A percentile compares a stretch with the other conserved stretches of the same genome.
phyloP scores from a whole-genome alignment of 2,329 filamentous ascomycete species.

The Epichloe coenophiala region DNA sequence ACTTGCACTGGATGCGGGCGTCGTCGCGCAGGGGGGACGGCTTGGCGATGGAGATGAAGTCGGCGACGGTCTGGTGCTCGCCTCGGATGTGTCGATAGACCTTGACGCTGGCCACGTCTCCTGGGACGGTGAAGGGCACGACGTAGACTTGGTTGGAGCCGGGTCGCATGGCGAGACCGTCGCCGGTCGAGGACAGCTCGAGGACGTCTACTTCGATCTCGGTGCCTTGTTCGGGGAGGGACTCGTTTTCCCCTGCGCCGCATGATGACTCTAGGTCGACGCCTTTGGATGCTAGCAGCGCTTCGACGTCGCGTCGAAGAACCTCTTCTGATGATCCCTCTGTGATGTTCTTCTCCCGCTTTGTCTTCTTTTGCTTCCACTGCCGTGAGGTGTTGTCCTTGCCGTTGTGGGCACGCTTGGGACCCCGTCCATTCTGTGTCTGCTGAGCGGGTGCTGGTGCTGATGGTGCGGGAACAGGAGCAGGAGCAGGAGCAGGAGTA shows the following conservation, averaged over 20 bases:
- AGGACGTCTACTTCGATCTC: constrained; percentile 74
- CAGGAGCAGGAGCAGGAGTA: background rate
- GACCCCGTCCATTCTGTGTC: background rate
- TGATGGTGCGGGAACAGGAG: background rate
- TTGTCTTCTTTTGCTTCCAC: constrained; percentile 36
- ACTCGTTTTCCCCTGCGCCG: constrained; percentile 14
- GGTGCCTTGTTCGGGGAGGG: constrained; percentile 51
- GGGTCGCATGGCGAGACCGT: constrained; percentile 66
- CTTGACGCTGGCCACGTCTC: constrained; percentile 67
- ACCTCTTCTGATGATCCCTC: constrained; percentile 55
- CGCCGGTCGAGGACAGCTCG: constrained; percentile 79
- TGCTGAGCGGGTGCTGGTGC: background rate
- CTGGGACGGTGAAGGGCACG: constrained; percentile 77
- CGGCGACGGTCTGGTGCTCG: constrained; percentile 60
- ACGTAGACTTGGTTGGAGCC: constrained; percentile 59
- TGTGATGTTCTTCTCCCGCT: constrained; percentile 45
- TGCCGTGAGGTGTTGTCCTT: constrained; percentile 6
- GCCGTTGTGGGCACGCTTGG: constrained; percentile 3
- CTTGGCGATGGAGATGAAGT: constrained; percentile 65
- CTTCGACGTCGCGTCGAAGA: constrained; percentile 47
- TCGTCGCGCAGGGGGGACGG: constrained; percentile 69
- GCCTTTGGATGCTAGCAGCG: constrained; percentile 33
- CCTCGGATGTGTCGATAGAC: constrained; percentile 57
- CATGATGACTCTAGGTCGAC: background rate
- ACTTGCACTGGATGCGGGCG: constrained; percentile 62